Evolutionary conservation across 1,284 basidiomycete species (phyloP), one percentile per base, ranked within the genome.

Genomic region (Heterobasidion parviporum): DNA sequence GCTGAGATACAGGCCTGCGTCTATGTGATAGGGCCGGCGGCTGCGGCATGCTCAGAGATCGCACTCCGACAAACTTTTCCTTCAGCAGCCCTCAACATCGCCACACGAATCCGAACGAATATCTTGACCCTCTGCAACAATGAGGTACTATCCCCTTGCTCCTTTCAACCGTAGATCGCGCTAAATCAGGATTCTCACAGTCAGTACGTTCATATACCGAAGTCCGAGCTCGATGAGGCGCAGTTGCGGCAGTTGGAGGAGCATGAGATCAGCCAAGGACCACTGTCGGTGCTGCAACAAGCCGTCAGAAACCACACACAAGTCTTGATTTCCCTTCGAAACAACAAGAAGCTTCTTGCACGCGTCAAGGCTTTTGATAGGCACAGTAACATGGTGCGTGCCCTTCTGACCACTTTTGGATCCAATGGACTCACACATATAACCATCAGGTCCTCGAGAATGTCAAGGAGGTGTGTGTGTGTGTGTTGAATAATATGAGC

Each of bases 301-400:
- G 92, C 94, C 41, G 97, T 99, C 61, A 84, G 97, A 72, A 98
- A 98, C 73, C 93, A 98, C 72, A 89, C 94, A 8, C 97, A 99
- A 76, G 92, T 99, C 63, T 84, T 99, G 60, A 96, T 99, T 67
- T 95, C 94, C 33, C 79, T 99, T 58, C 80, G 97, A 65, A 99
- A 99, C 78, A 98, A 99, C 81, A 98, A 97, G 76, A 99, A 99
- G 73, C 78, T 99, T 35, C 80, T 99, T 57, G 97, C 94, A 45
- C 84, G 96, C 57, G 96, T 99, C 58, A 99, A 99, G 73, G 97
- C 97, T 0, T 99, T 99, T 72, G 97, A 99, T 73, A 81, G 97
- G 67, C 97, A 99, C 73, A 92, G 91, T 63, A 99, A 99, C 70
- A 98, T 99, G 96, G 97, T 92, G 61, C 55, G 83, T 70, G 8